Conservation (phyloP, 805 yeast genomes). For the Hanseniaspora lindneri region DNA sequence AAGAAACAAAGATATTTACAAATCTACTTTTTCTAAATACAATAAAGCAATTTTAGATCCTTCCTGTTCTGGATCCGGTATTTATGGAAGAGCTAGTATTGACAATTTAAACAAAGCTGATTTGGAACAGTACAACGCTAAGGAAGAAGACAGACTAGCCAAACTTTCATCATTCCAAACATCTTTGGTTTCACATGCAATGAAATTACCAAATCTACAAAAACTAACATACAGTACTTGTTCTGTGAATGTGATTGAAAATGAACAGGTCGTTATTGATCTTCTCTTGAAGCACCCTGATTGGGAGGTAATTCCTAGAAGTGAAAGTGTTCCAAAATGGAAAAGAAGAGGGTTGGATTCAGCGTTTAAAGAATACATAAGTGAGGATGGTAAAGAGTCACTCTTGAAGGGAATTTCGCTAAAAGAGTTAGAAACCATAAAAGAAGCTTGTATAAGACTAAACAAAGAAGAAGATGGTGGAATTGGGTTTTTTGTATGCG, state of each 20-base stretch:
- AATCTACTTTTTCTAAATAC: slow-evolving; percentile 28
- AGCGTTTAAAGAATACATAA: slow-evolving; percentile 48
- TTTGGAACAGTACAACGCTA: slow-evolving; percentile 14
- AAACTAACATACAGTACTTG: slow-evolving; percentile 90
- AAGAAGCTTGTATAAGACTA: slow-evolving; percentile 80
- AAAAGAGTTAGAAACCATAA: slow-evolving; percentile 41
- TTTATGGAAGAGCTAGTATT: slow-evolving; percentile 74
- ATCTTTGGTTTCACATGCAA: slow-evolving; percentile 77
- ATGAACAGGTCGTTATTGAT: slow-evolving; percentile 81
- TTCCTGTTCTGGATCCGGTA: slow-evolving; percentile 95
- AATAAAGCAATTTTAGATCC: slow-evolving; percentile 84
- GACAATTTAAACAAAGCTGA: slow-evolving; percentile 27
- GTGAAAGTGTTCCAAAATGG: slow-evolving; percentile 72
- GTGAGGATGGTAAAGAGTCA: slow-evolving; percentile 22
- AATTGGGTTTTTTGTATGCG: slow-evolving; percentile 96
- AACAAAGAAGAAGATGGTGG: slow-evolving; percentile 88
- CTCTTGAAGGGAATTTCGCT: slow-evolving; percentile 1
- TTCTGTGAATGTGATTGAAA: slow-evolving; percentile 86
- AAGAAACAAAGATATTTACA: slow-evolving; percentile 26
- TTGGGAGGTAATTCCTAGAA: slow-evolving; percentile 57
- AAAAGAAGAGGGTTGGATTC: slow-evolving; percentile 65
- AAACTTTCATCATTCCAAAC: slow-evolving; percentile 79
- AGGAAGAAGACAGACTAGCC: slow-evolving; percentile 34
- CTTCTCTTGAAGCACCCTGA: slow-evolving; percentile 54
- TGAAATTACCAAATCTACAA: slow-evolving; percentile 62